Conservation (phyloP, 176 grass and related monocot species). For the Luzula sylvatica region DNA sequence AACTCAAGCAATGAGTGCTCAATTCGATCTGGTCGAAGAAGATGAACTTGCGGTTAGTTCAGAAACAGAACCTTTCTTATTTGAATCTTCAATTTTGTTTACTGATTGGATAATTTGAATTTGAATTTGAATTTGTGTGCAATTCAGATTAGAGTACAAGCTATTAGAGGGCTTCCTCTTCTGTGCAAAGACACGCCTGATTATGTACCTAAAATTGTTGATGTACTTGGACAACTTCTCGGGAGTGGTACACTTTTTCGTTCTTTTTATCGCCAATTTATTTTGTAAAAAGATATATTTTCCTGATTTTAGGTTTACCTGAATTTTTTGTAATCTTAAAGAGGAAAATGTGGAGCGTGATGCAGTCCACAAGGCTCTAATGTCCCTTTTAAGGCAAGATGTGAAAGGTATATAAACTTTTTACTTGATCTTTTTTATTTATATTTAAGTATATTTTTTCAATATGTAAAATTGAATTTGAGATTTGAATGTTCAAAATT, state of each 20-base stretch:
- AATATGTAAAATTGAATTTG: not conserved
- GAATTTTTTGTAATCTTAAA: constrained; percentile 22
- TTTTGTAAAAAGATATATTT: constrained; percentile 3
- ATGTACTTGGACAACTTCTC: constrained; percentile 92
- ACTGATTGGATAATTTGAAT: not conserved
- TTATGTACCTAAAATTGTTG: constrained; percentile 87
- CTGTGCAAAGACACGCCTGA: constrained; percentile 79
- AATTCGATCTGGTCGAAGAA: constrained; percentile 94
- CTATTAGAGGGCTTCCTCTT: constrained; percentile 96
- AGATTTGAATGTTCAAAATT: constrained; percentile 1
- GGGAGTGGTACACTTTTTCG: constrained; percentile 41
- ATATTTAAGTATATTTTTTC: not conserved
- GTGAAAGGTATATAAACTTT: constrained; percentile 64
- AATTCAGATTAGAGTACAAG: constrained; percentile 91
- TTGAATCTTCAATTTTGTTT: not conserved
- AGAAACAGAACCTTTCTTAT: not conserved
- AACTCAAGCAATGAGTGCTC: constrained; percentile 56
- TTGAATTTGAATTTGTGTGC: constrained; percentile 4
- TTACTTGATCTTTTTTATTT: constrained; percentile 14
- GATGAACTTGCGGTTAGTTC: constrained; percentile 75
- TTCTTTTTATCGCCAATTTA: constrained; percentile 18
- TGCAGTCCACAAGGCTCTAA: constrained; percentile 94
- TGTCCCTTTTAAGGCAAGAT: constrained; percentile 92
- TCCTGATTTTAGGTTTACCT: constrained; percentile 19
- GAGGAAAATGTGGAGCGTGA: constrained; percentile 99